Conservation (phyloP, 2,329 filamentous ascomycete genomes). For the Reticulascus tulasneorum region DNA sequence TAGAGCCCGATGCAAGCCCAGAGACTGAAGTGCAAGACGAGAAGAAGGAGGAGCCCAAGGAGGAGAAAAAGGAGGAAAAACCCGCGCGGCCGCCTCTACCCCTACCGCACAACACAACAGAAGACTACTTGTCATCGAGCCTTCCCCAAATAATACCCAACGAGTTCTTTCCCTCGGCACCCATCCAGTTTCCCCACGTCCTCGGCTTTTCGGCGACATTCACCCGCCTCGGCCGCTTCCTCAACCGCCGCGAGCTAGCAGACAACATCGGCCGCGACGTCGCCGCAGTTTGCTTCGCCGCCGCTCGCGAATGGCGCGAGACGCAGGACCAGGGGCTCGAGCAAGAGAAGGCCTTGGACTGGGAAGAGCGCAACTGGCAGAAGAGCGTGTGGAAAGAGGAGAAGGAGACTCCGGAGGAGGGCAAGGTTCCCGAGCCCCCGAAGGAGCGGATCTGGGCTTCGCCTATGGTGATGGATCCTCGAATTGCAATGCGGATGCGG, state of each 20-base stretch:
- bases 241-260: slow-evolving; percentile 79
- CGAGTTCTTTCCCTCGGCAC: slow-evolving; percentile 67
- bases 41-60: slow-evolving; percentile 31
- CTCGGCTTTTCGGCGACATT: slow-evolving; percentile 91
- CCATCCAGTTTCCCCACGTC: slow-evolving; percentile 80
- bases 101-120: slow-evolving; percentile 67
- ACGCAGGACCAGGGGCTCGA: slow-evolving; percentile 42
- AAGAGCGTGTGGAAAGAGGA: slow-evolving; percentile 67
- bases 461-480: slow-evolving; percentile 69
- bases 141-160: slow-evolving; percentile 64
- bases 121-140: slow-evolving; percentile 64
- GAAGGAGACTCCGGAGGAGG: slow-evolving; percentile 33
- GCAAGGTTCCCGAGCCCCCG: slow-evolving; percentile 34
- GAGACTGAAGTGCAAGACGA: slow-evolving; percentile 1
- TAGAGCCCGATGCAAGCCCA: slow-evolving; percentile 14
- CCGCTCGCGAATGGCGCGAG: slow-evolving; percentile 44
- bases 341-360: slow-evolving; percentile 58
- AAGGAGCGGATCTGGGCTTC: slow-evolving; percentile 73
- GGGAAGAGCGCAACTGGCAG: slow-evolving; percentile 79
- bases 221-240: slow-evolving; percentile 78
- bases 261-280: slow-evolving; percentile 85
- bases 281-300: slow-evolving; percentile 73
- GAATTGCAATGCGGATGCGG: slow-evolving; percentile 76
- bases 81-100: slow-evolving; percentile 58
- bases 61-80: slow-evolving; percentile 48